Base-by-base conservation (phyloP, 768 basidiomycete genomes). In the Clitopilus hobsonii region DNA sequence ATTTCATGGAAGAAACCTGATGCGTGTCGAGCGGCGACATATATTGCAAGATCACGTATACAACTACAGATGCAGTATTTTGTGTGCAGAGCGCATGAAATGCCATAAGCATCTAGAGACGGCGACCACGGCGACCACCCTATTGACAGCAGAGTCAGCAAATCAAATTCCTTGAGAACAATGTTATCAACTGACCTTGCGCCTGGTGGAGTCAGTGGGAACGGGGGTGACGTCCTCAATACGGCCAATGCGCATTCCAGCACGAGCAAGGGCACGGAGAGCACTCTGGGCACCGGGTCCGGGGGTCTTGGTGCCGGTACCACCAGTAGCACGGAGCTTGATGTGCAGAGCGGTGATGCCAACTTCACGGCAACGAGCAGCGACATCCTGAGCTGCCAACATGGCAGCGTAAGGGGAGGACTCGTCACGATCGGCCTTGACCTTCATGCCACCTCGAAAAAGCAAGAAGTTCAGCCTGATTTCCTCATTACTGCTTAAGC, bases 381-480 rank as follows among this genome's bases (percentile, higher is more conserved):
- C 96, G 62, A 94, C 94, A 65, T 98, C 96, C 79, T 98, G 96
- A 38, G 96, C 94, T 54, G 96, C 96, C 71, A 98, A 80, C 95
- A 97, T 96, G 70, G 95, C 94, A 51, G 94, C 93, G 69, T 97
- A 92, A 16, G 91, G 92, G 22, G 95, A 98, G 38, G 94, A 98
- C 78, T 99, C 97, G 78, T 99, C 97, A 75, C 97, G 90, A 76
- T 99, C 97, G 11, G 96, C 97, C 81, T 98, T 99, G 77, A 99
- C 97, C 81, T 98, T 98, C 97, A 98, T 98, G 58, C 97, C 97
- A 72, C 93, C 92, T 91, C 53, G 4, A 26, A n/a, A 27, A 24
- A 18, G 14, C 6, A 29, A 57, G 54, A 53, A 25, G 29, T 7
- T 23, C 11, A 23, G 20, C 18, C 53, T 16, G 53, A 55, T 13